Conservation (phyloP, 345 rosid genomes). For the Jatropha curcas region DNA sequence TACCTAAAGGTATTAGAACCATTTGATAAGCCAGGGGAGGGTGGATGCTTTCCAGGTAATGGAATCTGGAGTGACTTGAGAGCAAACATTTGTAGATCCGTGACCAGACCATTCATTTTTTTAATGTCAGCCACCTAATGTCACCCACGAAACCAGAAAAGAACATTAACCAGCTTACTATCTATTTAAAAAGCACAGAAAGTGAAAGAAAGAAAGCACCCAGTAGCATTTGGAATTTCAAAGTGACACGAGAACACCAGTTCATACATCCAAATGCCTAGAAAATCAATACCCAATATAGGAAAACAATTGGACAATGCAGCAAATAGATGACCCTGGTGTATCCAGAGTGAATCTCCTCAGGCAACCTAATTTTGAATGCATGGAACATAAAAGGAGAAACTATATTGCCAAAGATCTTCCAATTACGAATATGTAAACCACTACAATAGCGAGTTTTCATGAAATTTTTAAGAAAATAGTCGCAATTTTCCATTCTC, state of each 20-base stretch:
- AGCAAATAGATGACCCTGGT: background rate
- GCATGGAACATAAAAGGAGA: too few relatives aligned
- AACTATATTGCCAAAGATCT: too few relatives aligned
- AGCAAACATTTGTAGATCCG: slow-evolving; percentile 40
- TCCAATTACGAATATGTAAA: too few relatives aligned
- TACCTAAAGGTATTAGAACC: slow-evolving; percentile 24
- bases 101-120: slow-evolving; percentile 32
- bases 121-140: slow-evolving; percentile 32
- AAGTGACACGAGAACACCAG: background rate
- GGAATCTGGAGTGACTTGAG: slow-evolving; percentile 34
- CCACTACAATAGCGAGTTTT: too few relatives aligned
- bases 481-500: too few relatives aligned
- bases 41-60: slow-evolving; percentile 33
- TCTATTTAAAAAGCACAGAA: background rate
- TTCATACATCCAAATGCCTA: background rate
- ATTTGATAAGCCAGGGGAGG: slow-evolving; percentile 23
- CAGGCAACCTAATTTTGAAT: too few relatives aligned
- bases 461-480: too few relatives aligned
- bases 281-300: background rate
- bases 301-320: background rate
- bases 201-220: background rate
- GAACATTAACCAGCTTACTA: background rate
- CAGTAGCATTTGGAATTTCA: background rate
- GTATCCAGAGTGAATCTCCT: too few relatives aligned
- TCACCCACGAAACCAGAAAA: background rate